Evolutionary conservation across 148 eudicot species (phyloP), one percentile per base, ranked within the genome.

Genomic region (Suaeda aralocaspica): DNA sequence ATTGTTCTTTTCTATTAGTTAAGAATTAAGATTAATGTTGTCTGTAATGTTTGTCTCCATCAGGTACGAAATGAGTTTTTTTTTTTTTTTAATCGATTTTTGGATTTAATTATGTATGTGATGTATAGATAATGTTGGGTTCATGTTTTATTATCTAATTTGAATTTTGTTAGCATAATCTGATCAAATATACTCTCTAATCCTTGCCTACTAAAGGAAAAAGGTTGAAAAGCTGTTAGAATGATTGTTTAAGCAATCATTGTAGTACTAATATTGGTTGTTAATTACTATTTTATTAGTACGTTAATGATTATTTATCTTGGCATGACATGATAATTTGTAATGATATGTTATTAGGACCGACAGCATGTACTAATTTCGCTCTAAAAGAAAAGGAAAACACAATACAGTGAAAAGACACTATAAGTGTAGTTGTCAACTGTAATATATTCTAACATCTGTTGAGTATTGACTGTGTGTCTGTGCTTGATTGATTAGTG

Each of bases 331-430:
- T 33, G 44, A 19, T 33, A 34, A 18, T n/a, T 36, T 9, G 64
- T 56, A 49, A 45, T 36, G 71, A 55, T 76, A 74, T 52, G 44
- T 29, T 13, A 61, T 49, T 70, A 10, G 66, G 60, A 52, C 55
- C 66, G 66, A 57, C 46, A 55, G 24, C 39, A 2, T 55, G 50
- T 45, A 57, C 74, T n/a, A 61, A 69, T 21, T 53, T n/a, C n/a
- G 4, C 25, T 11, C 18, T 2, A 16, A 22, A 59, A 52, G 41
- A 41, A 24, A 21, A 53, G 67, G 19, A 31, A 48, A 63, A 25
- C 19, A 29, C 51, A 26, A 30, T 16, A 25, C 30, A 46, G 52
- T n/a, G 46, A 33, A 13, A 30, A 9, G 42, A 51, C 8, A 16
- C 36, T 34, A 29, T 31, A 62, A 62, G 59, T 44, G 68, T 39